These are phyloP conservation scores for Penicillium freii DNA, from an alignment of 2,329 filamentous ascomycete species.

Conservation along the genomic window DNA sequence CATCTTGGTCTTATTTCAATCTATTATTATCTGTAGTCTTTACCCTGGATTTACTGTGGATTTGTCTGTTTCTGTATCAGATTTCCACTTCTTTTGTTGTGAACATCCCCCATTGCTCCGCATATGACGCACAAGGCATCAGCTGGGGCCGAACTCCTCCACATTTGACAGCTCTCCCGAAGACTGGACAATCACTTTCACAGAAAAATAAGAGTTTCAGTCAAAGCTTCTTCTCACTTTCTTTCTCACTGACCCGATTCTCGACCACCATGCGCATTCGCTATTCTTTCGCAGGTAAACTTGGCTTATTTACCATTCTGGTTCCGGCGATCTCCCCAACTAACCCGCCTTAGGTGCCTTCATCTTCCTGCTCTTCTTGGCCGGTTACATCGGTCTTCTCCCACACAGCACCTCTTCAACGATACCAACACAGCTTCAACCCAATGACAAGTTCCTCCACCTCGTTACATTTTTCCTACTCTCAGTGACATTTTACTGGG, in stretches of 20 bases:
- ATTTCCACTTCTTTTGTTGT: not conserved
- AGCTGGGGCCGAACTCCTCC: conserved; percentile 21
- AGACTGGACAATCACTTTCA: not conserved
- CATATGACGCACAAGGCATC: conserved; percentile 32
- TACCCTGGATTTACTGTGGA: not conserved
- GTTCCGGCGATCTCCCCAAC: conserved; percentile 12
- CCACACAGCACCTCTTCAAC: conserved; percentile 41
- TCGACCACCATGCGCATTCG: conserved; percentile 72
- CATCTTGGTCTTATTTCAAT: not conserved
- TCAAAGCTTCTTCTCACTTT: conserved; percentile 1
- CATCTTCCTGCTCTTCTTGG: conserved; percentile 65
- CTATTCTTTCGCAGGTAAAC: conserved; percentile 80
- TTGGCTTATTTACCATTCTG: conserved; percentile 4
- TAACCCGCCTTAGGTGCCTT: conserved; percentile 58
- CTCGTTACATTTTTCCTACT: conserved; percentile 85
- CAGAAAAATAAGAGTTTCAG: not conserved
- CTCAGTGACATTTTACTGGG: conserved; percentile 89
- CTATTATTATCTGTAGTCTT: not conserved
- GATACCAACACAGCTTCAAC: conserved; percentile 50
- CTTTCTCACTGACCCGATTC: not conserved
- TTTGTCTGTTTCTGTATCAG: not conserved
- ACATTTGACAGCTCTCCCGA: conserved; percentile 12
- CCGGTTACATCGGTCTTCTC: conserved; percentile 78
- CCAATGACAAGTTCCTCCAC: conserved; percentile 91
- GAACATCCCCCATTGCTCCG: conserved; percentile 14